Evolutionary conservation across 495 filamentous ascomycete species (phyloP), one percentile per base, ranked within the genome.

Genomic region (Glarea lozoyensis): DNA sequence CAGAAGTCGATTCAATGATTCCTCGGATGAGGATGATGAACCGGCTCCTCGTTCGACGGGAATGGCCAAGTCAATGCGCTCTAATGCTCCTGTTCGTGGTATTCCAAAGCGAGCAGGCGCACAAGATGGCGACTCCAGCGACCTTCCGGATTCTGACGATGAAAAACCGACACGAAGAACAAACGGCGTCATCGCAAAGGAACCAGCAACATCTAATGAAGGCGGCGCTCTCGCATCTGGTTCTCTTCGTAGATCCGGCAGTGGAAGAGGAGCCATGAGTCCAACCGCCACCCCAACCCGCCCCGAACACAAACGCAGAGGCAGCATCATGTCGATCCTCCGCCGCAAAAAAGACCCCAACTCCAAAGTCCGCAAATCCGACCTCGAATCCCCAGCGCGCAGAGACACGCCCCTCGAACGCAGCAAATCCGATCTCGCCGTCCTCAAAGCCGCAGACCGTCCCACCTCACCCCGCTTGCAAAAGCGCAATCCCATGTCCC

Each of bases 1-100:
- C 54, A 68, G 63, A 25, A 88, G 84, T 54, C 79, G 86, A 2
- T 88, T 88, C 53, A 79, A 75, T n/a, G 82, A 88, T 46, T 89
- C 84, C 1, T 88, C 85, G 54, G 84, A 88, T 49, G 82, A 85
- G 29, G 70, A 57, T 29, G 70, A 57, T 38, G 50, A 53, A 16
- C 52, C 52, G 2, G 29, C 16, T 24, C 35, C 34, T 12, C 33
- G 33, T 1, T 11, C 32, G 18, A 36, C 18, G n/a, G 24, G 7
- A 18, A 25, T 48, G 17, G 27, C 70, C 10, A 56, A 60, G 3
- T 42, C 45, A 15, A 48, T 51, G 47, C 39, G 43, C 3, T 47
- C 42, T 2, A 59, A 48, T 24, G 55, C 55, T 20, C 53, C 82
- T 17, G 79, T 84, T 4, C 70, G 82, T 24, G 76, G 76, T 10